Evolutionary conservation across 805 yeast species (phyloP).

Genomic region (Hanseniaspora lindneri): DNA sequence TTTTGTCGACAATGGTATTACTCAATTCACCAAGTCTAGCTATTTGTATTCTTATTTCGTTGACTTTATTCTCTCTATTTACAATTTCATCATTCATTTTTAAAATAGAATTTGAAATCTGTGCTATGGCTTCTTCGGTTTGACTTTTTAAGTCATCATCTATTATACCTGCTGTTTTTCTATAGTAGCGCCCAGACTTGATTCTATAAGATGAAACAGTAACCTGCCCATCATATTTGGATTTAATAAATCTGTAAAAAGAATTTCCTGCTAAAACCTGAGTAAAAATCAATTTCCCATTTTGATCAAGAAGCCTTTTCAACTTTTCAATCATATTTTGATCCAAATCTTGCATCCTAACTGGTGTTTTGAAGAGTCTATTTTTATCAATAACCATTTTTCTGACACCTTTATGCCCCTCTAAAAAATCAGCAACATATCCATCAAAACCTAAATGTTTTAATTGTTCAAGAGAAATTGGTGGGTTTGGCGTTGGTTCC

Average conservation of each 20-base stretch:
- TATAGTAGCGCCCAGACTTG: conserved; percentile 21
- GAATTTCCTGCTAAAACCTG: conserved; percentile 52
- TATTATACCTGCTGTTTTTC: conserved; percentile 20
- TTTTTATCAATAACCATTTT: conserved; percentile 53
- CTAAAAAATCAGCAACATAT: conserved; percentile 53
- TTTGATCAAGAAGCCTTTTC: conserved; percentile 26
- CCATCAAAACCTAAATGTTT: conserved; percentile 60
- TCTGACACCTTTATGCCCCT: conserved; percentile 62
- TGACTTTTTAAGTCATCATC: conserved; percentile 22
- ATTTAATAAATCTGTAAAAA: conserved; percentile 40
- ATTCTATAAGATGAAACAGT: conserved; percentile 25
- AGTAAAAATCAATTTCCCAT: conserved; percentile 38
- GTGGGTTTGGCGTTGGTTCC: conserved; percentile 23
- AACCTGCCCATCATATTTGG: conserved; percentile 50
- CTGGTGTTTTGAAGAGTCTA: conserved; percentile 50
- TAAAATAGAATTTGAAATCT: conserved; percentile 15
- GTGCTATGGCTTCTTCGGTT: conserved; percentile 19
- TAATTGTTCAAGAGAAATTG: conserved; percentile 30
- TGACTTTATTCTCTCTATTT: neutral
- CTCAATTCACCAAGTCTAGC: conserved; percentile 19
- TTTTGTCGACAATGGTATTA: conserved; percentile 8
- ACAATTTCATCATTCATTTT: conserved; percentile 14
- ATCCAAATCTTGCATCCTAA: conserved; percentile 38
- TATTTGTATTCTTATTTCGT: conserved; percentile 17
- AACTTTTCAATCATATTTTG: conserved; percentile 32